A percentile compares a stretch with the other conserved stretches of the same genome.
Evolutionary conservation across 2,329 filamentous ascomycete genomes (phyloP).

Genomic region (Clonostachys byssicola): DNA sequence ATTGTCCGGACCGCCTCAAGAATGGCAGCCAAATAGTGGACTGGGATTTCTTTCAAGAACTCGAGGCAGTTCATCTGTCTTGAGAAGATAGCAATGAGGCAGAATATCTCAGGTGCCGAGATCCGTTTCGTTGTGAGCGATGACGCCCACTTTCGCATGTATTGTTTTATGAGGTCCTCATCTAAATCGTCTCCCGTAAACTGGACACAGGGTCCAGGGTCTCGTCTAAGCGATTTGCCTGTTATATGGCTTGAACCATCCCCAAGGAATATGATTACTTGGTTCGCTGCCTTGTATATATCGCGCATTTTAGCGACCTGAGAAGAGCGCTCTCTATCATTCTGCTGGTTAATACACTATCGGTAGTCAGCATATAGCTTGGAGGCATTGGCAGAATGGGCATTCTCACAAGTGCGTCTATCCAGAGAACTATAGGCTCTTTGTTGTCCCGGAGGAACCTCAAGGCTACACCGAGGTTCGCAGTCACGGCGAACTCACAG

Average conservation of each 20-base stretch:
- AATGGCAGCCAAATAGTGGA: not conserved
- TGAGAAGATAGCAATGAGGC: not conserved
- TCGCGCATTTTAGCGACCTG: constrained; percentile 2
- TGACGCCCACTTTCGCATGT: no score
- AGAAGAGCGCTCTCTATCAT: not conserved
- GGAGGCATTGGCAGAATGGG: not conserved
- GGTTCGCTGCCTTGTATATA: not conserved
- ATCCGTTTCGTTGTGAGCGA: not conserved
- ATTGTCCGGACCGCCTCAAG: not conserved
- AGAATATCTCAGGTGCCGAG: not conserved
- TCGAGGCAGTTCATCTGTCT: not conserved
- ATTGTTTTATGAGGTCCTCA: not conserved
- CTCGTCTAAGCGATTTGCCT: no score
- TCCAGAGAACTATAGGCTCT: not conserved
- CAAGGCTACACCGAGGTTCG: not conserved
- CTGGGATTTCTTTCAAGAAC: not conserved
- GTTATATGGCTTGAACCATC: not conserved
- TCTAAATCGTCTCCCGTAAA: not conserved
- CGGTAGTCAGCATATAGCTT: not conserved
- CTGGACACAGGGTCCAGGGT: not conserved
- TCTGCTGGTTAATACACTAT: constrained; percentile 4
- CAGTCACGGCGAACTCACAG: not conserved
- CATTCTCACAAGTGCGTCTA: not conserved
- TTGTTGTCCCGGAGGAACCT: not conserved
- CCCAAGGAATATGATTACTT: not conserved